These are phyloP conservation scores for Hypsizygus ulmarius DNA, from an alignment of 1,284 basidiomycete genomes.

Conservation along the genomic window DNA sequence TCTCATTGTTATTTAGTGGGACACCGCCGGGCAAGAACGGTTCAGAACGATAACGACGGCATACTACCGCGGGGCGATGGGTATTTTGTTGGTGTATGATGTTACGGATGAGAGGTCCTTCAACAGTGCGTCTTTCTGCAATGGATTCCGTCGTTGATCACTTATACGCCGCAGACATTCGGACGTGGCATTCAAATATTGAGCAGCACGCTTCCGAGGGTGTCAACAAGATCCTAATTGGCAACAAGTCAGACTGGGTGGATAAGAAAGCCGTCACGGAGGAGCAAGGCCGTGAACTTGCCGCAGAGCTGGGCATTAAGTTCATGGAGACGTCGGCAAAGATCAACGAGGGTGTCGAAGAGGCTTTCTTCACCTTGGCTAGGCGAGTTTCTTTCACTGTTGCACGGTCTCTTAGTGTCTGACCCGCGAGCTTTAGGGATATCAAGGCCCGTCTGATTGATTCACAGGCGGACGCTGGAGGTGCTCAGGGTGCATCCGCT, in stretches of 20 bases:
- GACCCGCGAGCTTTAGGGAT: conserved; percentile 53
- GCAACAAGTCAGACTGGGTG: conserved; percentile 99
- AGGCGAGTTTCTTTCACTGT: conserved; percentile 53
- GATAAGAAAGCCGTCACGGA: conserved; percentile 93
- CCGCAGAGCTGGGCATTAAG: conserved; percentile 86
- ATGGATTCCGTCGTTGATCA: conserved; percentile 4
- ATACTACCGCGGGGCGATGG: conserved; percentile 99
- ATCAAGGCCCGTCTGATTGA: conserved; percentile 98
- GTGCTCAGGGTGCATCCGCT: conserved; percentile 39
- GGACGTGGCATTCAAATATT: conserved; percentile 98
- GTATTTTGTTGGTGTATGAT: conserved; percentile 97
- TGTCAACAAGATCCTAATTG: conserved; percentile 98
- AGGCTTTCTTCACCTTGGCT: conserved; percentile 97
- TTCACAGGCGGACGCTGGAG: conserved; percentile 75
- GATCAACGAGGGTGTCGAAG: conserved; percentile 96
- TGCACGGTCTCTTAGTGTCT: not conserved
- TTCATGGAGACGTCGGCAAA: conserved; percentile 99
- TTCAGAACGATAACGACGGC: conserved; percentile 99
- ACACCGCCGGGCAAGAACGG: conserved; percentile 98
- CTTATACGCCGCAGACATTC: conserved; percentile 70
- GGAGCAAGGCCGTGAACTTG: conserved; percentile 81
- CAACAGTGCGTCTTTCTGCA: conserved; percentile 68
- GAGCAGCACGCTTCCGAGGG: conserved; percentile 99
- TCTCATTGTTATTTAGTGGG: conserved; percentile 64
- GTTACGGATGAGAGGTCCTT: conserved; percentile 98